Conservation (phyloP, 2,329 filamentous ascomycete species). For the Cercospora beticola region DNA sequence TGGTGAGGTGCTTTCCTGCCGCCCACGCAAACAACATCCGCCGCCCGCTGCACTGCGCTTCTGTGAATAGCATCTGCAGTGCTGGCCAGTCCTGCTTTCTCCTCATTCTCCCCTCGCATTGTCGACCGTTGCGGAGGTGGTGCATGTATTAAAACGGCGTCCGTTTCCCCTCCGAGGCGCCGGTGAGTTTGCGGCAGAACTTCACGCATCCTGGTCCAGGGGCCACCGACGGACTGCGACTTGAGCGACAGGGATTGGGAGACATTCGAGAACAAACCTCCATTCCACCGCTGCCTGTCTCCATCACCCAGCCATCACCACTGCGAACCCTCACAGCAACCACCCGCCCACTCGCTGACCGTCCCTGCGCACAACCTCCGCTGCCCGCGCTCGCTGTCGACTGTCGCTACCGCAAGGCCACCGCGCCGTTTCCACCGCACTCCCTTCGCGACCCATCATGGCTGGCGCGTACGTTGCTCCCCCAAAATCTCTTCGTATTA, state of each 20-base stretch:
- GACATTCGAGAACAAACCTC: constrained; percentile 2
- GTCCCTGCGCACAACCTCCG: background rate
- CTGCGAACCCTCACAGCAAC: background rate
- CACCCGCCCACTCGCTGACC: background rate
- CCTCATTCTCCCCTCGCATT: background rate
- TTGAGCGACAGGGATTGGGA: background rate
- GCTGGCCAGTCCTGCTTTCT: background rate
- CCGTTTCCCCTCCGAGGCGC: background rate
- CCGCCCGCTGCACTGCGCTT: background rate
- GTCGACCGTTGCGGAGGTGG: background rate
- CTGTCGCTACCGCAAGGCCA: constrained; percentile 16
- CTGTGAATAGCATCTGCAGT: background rate
- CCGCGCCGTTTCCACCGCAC: constrained; percentile 8
- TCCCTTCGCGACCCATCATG: constrained; percentile 9
- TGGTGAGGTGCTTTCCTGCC: background rate
- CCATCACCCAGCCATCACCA: background rate
- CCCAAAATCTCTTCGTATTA: constrained; percentile 15
- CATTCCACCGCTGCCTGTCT: background rate
- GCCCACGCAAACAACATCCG: background rate
- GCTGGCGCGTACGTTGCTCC: constrained; percentile 17
- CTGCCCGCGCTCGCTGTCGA: constrained; percentile 2
- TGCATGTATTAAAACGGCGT: background rate
- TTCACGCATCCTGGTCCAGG: background rate
- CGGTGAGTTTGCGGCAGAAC: background rate
- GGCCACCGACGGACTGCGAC: background rate